Evolutionary conservation across 352 stramenopile genomes (phyloP).

Genomic region (Pythium coloratum): DNA sequence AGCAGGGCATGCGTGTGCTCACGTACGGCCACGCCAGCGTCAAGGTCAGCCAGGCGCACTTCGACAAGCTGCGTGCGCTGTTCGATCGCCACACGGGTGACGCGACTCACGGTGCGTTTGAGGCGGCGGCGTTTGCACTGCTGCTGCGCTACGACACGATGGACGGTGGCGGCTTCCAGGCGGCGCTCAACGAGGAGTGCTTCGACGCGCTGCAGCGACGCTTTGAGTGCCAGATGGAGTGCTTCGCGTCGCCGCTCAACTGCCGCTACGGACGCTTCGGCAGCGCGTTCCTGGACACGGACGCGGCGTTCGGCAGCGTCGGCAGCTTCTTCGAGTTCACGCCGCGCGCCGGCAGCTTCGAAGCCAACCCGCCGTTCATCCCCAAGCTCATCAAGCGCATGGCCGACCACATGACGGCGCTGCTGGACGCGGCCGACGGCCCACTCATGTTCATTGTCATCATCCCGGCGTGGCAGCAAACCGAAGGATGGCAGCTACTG

Average conservation of each 20-base stretch:
- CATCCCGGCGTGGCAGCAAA: slow-evolving; percentile 89
- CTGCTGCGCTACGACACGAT: slow-evolving; percentile 92
- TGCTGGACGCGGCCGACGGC: slow-evolving; percentile 61
- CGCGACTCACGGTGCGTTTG: slow-evolving; percentile 42
- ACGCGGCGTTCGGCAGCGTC: slow-evolving; percentile 87
- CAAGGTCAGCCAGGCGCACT: slow-evolving; percentile 82
- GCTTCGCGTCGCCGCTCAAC: slow-evolving; percentile 95
- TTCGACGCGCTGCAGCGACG: slow-evolving; percentile 90
- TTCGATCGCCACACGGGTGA: slow-evolving; percentile 57
- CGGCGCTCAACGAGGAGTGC: slow-evolving; percentile 88
- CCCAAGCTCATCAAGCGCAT: slow-evolving; percentile 91
- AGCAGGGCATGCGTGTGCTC: slow-evolving; percentile 43
- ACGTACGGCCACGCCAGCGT: slow-evolving; percentile 70
- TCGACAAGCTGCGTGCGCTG: slow-evolving; percentile 83
- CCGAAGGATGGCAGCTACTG: slow-evolving; percentile 80
- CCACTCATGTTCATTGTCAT: slow-evolving; percentile 91
- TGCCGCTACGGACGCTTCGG: slow-evolving; percentile 90
- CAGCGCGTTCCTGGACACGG: slow-evolving; percentile 88
- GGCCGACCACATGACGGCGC: slow-evolving; percentile 83
- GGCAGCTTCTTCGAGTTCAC: slow-evolving; percentile 94
- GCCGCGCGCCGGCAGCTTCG: slow-evolving; percentile 85
- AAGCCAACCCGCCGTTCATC: slow-evolving; percentile 96
- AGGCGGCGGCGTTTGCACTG: slow-evolving; percentile 84
- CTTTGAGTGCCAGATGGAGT: slow-evolving; percentile 93
- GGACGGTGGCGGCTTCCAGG: slow-evolving; percentile 92